phyloP scores from a whole-genome alignment of 2,329 filamentous ascomycete species.

The Pyrenochaeta sp. region DNA sequence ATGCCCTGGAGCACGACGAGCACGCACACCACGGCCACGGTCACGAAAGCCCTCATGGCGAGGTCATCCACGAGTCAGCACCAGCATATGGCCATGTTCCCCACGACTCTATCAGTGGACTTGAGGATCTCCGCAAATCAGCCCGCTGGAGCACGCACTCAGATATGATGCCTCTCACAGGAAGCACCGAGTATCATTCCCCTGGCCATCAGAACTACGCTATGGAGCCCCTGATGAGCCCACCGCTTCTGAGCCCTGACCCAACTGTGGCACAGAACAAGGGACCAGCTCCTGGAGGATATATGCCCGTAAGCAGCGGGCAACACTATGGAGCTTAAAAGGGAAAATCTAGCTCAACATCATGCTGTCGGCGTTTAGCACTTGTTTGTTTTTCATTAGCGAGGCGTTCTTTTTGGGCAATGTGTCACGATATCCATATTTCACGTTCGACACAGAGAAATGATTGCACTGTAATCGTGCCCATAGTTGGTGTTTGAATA shows the following conservation, averaged over 20 bases:
- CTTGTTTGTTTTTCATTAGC: neutral
- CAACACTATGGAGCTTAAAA: constrained; percentile 23
- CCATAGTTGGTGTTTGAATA: too few relatives aligned
- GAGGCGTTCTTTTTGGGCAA: neutral
- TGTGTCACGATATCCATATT: neutral
- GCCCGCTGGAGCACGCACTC: constrained; percentile 30
- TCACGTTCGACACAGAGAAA: neutral
- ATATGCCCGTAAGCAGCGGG: constrained; percentile 25
- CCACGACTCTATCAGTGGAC: constrained; percentile 13
- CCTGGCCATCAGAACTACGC: constrained; percentile 18
- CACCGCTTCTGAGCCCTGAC: constrained; percentile 24
- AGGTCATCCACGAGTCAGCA: constrained; percentile 15
- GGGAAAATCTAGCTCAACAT: neutral
- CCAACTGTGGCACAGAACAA: constrained; percentile 6
- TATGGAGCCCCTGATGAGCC: constrained; percentile 26
- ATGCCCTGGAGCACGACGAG: constrained; percentile 39
- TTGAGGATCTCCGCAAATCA: constrained; percentile 27
- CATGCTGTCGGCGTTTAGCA: neutral
- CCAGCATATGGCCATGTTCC: constrained; percentile 12
- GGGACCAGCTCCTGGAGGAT: constrained; percentile 16
- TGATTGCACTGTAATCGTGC: too few relatives aligned
- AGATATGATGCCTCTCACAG: constrained; percentile 20
- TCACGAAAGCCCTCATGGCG: constrained; percentile 23
- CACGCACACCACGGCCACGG: constrained; percentile 30
- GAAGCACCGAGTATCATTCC: constrained; percentile 24